Base-by-base conservation (phyloP, 768 basidiomycete species). In the Pisolithus sp. region DNA sequence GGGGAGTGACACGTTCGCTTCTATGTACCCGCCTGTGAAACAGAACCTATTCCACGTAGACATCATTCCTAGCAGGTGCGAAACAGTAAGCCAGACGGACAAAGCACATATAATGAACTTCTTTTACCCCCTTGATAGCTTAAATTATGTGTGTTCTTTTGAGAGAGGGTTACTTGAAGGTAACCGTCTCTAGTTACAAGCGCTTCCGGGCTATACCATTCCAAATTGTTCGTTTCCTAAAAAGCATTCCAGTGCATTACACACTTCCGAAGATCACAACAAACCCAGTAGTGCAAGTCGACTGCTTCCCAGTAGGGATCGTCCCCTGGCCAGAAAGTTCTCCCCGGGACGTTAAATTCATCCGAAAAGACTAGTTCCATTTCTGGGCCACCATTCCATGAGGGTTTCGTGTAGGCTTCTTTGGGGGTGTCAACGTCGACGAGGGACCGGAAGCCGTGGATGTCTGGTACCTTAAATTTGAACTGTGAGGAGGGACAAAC, bases 241-340 rank as follows among this genome's bases (percentile, higher is more conserved):
- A 28, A 28, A 9, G 9, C 18, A 8, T 26, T 47, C 75, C 72
- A 56, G 68, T 65, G 15, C 13, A 15, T 12, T 4, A 13, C 39
- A 57, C 52, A 17, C 37, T n/a, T 18, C 40, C 72, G 53, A 69
- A 63, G 8, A 48, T 20, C 36, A 37, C 45, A 44, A 60, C 71
- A 53, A 40, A 72, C 70, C 67, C 72, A 72, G 49, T 73, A 74
- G 53, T 76, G 67, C 24, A 77, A 53, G 57, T 76, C 64, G 18
- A 55, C 71, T 0, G 74, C 86, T 62, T 89, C 85, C 86, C 86
- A 88, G 59, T 86, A 91, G 3, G 89, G 89, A 64, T 92, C 89
- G 56, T 91, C 88, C 5, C 86, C 86, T 39, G 83, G 80, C 70
- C 86, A 90, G 61, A 91, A 91, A 5, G 83, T 76, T 54, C 89